phyloP scores from a whole-genome alignment of 805 yeast genomes.

The Candida insectalens region DNA sequence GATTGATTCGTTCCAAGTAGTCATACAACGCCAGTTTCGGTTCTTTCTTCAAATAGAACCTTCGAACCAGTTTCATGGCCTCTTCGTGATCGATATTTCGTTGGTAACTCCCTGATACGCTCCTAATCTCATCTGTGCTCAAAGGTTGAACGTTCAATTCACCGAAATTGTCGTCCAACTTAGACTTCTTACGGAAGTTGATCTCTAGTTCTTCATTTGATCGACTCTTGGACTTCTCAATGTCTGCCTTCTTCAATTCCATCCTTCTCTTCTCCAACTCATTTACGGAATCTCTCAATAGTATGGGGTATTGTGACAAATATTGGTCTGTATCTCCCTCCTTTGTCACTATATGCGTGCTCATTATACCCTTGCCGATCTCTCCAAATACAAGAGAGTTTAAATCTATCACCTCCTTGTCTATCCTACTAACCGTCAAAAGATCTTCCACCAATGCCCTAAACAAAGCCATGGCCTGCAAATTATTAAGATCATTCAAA shows the following conservation, averaged over 20 bases:
- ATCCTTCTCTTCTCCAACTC: not conserved
- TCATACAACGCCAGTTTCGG: constrained; percentile 20
- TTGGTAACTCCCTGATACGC: constrained; percentile 8
- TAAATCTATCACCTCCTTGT: constrained; percentile 7
- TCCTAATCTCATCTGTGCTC: constrained; percentile 5
- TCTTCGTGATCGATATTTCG: constrained; percentile 5
- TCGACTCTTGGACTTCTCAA: constrained; percentile 3
- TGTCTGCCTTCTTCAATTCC: constrained; percentile 1
- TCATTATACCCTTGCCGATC: constrained; percentile 1
- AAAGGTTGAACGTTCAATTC: constrained; percentile 3
- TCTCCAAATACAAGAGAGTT: constrained; percentile 8
- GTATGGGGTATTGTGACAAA: not conserved
- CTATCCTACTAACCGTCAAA: constrained; percentile 9
- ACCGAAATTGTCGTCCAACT: constrained; percentile 20
- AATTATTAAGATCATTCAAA: constrained; percentile 15
- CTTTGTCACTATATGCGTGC: constrained; percentile 1
- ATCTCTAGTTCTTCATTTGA: constrained; percentile 21
- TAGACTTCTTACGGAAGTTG: constrained; percentile 17
- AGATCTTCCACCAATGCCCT: constrained; percentile 18
- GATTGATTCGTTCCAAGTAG: constrained; percentile 24
- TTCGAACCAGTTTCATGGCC: constrained; percentile 11
- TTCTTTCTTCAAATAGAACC: constrained; percentile 22
- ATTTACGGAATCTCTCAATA: not conserved
- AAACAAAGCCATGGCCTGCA: constrained; percentile 22
- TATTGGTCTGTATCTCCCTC: not conserved